These are phyloP conservation scores for Peziza echinospora DNA, from an alignment of 495 filamentous ascomycete genomes.

Conservation along the genomic window DNA sequence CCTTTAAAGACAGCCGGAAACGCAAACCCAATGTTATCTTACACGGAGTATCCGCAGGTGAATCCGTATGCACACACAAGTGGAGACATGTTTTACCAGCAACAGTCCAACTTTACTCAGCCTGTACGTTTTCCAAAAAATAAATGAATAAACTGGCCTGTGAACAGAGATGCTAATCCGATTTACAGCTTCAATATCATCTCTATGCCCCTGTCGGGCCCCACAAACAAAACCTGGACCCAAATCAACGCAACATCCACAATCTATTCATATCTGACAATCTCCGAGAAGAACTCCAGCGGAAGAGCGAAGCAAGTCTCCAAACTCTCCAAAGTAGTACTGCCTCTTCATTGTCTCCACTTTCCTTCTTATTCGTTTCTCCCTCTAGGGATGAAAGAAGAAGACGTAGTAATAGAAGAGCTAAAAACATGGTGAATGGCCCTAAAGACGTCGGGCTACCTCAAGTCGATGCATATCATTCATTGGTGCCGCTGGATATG, in stretches of 20 bases:
- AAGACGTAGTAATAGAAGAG: not conserved
- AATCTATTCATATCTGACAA: conserved; percentile 79
- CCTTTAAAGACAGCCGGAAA: conserved; percentile 15
- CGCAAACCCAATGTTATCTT: conserved; percentile 13
- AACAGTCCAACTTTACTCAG: conserved; percentile 35
- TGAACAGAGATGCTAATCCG: conserved; percentile 8
- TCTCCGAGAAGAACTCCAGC: conserved; percentile 68
- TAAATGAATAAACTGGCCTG: conserved; percentile 2
- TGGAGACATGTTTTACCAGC: conserved; percentile 25
- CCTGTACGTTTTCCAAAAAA: conserved; percentile 33
- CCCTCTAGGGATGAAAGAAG: not conserved
- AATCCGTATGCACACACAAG: conserved; percentile 35
- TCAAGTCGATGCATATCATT: conserved; percentile 68
- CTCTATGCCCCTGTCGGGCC: conserved; percentile 77
- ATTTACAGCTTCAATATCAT: conserved; percentile 53
- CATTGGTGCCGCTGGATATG: conserved; percentile 72
- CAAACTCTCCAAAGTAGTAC: conserved; percentile 61
- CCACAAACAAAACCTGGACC: conserved; percentile 50
- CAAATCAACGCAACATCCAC: conserved; percentile 64
- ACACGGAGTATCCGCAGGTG: conserved; percentile 23
- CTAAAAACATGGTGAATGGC: conserved; percentile 13
- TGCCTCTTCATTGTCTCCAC: not conserved
- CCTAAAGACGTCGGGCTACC: conserved; percentile 34
- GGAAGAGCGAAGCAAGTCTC: conserved; percentile 62
- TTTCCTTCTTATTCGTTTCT: not conserved